Base-by-base conservation (phyloP, 306 rosid species). In the Quercus berberidifolia region DNA sequence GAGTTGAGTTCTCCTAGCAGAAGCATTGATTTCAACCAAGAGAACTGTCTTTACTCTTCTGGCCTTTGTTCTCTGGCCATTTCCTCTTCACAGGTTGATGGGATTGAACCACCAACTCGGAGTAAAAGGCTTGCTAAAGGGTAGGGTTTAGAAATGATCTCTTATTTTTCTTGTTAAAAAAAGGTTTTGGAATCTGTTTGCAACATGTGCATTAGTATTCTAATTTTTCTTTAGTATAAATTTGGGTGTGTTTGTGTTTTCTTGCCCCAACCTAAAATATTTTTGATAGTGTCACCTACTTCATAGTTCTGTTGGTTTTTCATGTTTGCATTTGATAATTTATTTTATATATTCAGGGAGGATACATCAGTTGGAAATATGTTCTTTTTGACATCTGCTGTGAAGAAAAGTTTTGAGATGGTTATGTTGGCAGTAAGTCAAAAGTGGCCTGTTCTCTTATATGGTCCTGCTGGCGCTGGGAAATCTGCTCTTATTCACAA, bases 391-490 rank as follows among this genome's bases (percentile, higher is more conserved):
- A 92, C 97, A 41, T 83, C 95, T 76, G 70, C 86, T 18, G 73
- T 90, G 81, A 86, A 86, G 84, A 85, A 74, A 85, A 91, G 95
- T 88, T 89, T 83, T 60, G 90, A 91, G 78, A 90, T 91, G 89
- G 88, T 91, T 62, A 71, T 86, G 25, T 81, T 91, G 78, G 95
- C 99, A 15, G 80, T 90, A 26, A 86, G 84, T 85, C 95, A 91
- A 88, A 92, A 84, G 92, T 92, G 97, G 93, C 97, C 97, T 17
- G 92, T 92, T 77, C 97, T 94, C 80, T 43, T 94, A 56, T 92
- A 81, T 84, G 99, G 99, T 43, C 91, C 93, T 63, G 83, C 92
- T 41, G 99, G 99, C 55, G 78, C 93, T 63, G 99, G 99, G 73
- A 94, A 94, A 82, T 91, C 99, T 64, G 87, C 91, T 84, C 97